These are phyloP conservation scores for Wickerhamiella bombiphila DNA, from an alignment of 805 yeast species.

Conservation along the genomic window DNA sequence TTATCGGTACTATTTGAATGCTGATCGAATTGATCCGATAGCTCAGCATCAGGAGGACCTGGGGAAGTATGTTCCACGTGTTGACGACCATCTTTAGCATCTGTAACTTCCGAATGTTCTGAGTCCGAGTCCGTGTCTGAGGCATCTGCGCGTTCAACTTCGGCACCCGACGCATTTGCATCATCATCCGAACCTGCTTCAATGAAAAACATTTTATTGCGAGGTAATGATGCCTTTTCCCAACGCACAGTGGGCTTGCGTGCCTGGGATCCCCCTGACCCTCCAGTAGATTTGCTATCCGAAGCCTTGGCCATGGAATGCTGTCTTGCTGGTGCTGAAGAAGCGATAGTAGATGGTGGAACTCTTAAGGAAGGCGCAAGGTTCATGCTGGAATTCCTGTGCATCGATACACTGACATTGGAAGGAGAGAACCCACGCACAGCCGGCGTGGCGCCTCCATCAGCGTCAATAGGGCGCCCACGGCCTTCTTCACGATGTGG, in stretches of 20 bases:
- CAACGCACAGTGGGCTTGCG: slow-evolving; percentile 1
- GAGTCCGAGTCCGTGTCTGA: slow-evolving; percentile 3
- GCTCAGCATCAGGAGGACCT: slow-evolving; percentile 2
- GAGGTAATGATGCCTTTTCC: slow-evolving; percentile 12
- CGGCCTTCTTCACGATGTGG: too few species aligned
- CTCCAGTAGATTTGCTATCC: not conserved
- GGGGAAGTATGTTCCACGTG: not conserved
- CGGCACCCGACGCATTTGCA: slow-evolving; percentile 17
- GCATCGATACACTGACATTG: slow-evolving; percentile 23
- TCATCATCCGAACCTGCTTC: slow-evolving; percentile 23
- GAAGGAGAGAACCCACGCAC: slow-evolving; percentile 28
- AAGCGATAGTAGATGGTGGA: slow-evolving; percentile 15
- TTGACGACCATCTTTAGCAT: not conserved
- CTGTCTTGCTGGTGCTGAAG: slow-evolving; percentile 5
- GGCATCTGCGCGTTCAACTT: slow-evolving; percentile 8
- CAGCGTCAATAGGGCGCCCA: too few species aligned
- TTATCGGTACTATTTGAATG: not conserved
- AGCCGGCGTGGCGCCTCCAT: not conserved
- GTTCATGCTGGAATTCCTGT: slow-evolving; percentile 8
- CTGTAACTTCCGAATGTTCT: not conserved
- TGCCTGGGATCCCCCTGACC: too few species aligned
- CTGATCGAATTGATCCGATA: slow-evolving; percentile 8
- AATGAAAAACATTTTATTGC: slow-evolving; percentile 27
- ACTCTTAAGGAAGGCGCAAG: slow-evolving; percentile 10
- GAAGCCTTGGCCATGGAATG: not conserved